A percentile compares a stretch with the other conserved stretches of the same genome.
Conservation (phyloP, 495 filamentous ascomycete genomes). For the Penicillium bovifimosum region DNA sequence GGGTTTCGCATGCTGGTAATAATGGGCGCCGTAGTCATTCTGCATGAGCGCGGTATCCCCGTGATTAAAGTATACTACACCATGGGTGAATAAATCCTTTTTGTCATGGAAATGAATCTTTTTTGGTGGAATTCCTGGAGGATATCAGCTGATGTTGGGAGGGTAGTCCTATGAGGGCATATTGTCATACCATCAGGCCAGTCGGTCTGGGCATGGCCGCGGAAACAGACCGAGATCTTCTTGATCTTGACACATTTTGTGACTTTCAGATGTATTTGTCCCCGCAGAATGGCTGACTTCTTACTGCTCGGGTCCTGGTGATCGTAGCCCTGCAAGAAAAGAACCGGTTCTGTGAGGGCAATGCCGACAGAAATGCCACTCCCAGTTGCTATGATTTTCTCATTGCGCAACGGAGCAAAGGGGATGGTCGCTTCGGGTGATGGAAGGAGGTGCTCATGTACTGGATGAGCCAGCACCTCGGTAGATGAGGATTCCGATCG, state of each 20-base stretch:
- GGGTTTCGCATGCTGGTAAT: constrained; percentile 40
- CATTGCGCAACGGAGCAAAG: constrained; percentile 40
- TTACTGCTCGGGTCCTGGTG: constrained; percentile 64
- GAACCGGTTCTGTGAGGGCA: constrained; percentile 77
- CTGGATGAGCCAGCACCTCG: constrained; percentile 23
- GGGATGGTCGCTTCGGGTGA: constrained; percentile 27
- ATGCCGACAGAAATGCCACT: constrained; percentile 69
- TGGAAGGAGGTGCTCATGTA: constrained; percentile 17
- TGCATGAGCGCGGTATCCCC: constrained; percentile 58
- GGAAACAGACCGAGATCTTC: constrained; percentile 81
- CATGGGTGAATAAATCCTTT: constrained; percentile 50
- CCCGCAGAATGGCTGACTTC: constrained; percentile 78
- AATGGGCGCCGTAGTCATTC: constrained; percentile 51
- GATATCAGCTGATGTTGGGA: constrained; percentile 8
- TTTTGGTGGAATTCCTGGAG: constrained; percentile 75
- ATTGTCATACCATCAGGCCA: constrained; percentile 79
- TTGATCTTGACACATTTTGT: constrained; percentile 93
- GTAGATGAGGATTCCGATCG: constrained; percentile 30
- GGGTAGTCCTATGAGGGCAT: neutral
- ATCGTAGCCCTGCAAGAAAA: constrained; percentile 90
- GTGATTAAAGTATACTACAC: constrained; percentile 47
- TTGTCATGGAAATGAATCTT: constrained; percentile 80
- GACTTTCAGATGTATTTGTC: constrained; percentile 74
- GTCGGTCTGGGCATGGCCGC: constrained; percentile 80
- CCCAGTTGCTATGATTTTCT: constrained; percentile 68